Percentiles rank a stretch among this genome's conserved stretches.
These are phyloP conservation scores for Plasmodium berghei DNA, from an alignment of 169 alveolate genomes.

Conservation along the genomic window DNA sequence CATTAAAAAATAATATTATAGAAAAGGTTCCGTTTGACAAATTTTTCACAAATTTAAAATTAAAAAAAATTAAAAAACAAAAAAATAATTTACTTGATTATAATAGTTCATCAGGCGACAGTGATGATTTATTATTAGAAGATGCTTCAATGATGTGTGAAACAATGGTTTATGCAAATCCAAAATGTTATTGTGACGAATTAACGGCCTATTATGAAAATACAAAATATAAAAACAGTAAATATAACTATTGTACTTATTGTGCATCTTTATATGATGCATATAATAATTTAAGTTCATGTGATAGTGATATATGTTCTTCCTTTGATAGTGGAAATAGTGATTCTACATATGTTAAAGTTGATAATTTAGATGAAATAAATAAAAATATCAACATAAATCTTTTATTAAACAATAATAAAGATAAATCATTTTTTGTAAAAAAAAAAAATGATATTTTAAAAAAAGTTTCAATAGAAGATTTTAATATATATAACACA, in stretches of 20 bases:
- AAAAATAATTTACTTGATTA: slow-evolving; percentile 38
- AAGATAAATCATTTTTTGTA: slow-evolving; percentile 57
- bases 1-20: background rate
- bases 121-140: slow-evolving; percentile 63
- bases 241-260: background rate
- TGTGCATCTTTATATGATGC: slow-evolving; percentile 23
- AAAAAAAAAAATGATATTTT: slow-evolving; percentile 44
- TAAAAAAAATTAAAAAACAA: slow-evolving; percentile 57
- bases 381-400: slow-evolving; percentile 56
- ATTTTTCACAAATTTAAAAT: slow-evolving; percentile 56
- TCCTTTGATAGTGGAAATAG: slow-evolving; percentile 70
- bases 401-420: slow-evolving; percentile 33
- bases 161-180: slow-evolving; percentile 16
- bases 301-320: slow-evolving; percentile 59
- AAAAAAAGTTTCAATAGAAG: slow-evolving; percentile 70
- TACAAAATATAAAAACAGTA: background rate
- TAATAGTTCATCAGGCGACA: slow-evolving; percentile 56
- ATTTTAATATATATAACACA: slow-evolving; percentile 64
- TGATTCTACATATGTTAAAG: slow-evolving; percentile 48
- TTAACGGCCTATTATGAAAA: slow-evolving; percentile 16
- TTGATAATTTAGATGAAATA: slow-evolving; percentile 59
- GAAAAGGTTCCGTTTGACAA: slow-evolving; percentile 59
- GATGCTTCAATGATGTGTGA: slow-evolving; percentile 17
- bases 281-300: slow-evolving; percentile 50
- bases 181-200: slow-evolving; percentile 38